Conservation (phyloP, 2,329 filamentous ascomycete genomes). For the Apiospora sp. region DNA sequence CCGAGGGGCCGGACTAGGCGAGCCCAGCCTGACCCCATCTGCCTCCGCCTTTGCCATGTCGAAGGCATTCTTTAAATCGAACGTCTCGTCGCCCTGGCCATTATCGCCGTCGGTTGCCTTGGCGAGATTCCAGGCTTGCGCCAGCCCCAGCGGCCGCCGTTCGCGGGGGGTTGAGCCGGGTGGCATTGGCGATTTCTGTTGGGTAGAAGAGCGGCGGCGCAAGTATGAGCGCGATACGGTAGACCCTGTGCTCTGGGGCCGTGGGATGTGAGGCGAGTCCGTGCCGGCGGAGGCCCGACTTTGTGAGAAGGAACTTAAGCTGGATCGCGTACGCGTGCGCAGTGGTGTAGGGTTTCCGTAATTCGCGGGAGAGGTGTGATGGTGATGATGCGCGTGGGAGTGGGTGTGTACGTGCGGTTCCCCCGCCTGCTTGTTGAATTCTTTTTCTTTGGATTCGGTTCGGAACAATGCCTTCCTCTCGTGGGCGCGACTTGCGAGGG, state of each 20-base stretch:
- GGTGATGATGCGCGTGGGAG: no score
- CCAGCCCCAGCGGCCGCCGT: slow-evolving; percentile 40
- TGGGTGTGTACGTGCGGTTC: background rate
- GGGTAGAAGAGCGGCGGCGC: slow-evolving; percentile 7
- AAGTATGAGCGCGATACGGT: background rate
- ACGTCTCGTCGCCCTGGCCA: slow-evolving; percentile 25
- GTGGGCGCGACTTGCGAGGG: slow-evolving; percentile 19
- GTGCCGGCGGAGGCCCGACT: background rate
- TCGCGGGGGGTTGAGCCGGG: slow-evolving; percentile 20
- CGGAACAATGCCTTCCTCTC: slow-evolving; percentile 2
- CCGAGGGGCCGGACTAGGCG: slow-evolving; percentile 38
- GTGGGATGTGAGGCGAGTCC: slow-evolving; percentile 14
- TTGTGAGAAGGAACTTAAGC: background rate
- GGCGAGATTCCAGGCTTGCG: slow-evolving; percentile 39
- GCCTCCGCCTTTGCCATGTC: slow-evolving; percentile 39
- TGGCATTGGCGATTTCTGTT: background rate
- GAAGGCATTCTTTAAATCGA: slow-evolving; percentile 38
- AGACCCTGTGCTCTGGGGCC: background rate
- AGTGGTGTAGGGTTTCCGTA: background rate
- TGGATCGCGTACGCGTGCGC: slow-evolving; percentile 18
- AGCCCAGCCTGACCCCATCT: slow-evolving; percentile 39
- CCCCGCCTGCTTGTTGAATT: slow-evolving; percentile 9
- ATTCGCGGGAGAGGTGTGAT: background rate
- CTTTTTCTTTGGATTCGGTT: slow-evolving; percentile 1
- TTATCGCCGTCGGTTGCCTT: slow-evolving; percentile 27